Conservation (phyloP, 148 eudicot genomes). For the Fagopyrum esculentum region DNA sequence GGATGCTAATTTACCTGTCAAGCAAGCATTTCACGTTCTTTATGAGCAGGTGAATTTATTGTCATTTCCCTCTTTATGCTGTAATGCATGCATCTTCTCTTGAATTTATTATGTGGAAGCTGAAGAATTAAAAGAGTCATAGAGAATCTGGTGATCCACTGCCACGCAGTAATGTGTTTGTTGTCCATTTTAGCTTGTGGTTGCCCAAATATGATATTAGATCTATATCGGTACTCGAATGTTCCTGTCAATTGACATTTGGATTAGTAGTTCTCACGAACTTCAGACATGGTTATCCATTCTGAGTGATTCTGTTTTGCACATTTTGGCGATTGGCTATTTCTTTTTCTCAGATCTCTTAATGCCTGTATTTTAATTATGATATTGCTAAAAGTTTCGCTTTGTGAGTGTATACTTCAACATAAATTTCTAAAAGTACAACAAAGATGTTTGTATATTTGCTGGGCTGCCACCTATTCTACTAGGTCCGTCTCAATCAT, state of each 20-base stretch:
- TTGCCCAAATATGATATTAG: background rate
- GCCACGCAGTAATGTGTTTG: background rate
- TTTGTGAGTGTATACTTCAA: background rate
- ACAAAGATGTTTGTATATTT: background rate
- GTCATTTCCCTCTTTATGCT: background rate
- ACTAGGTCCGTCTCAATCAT: no score
- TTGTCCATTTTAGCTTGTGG: background rate
- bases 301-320: background rate
- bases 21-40: conserved; percentile 90
- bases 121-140: background rate
- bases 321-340: background rate
- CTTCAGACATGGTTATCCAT: background rate
- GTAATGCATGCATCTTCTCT: background rate
- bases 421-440: background rate
- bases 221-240: background rate
- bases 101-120: no score
- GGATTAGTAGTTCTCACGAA: background rate
- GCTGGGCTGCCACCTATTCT: no score
- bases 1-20: conserved; percentile 80
- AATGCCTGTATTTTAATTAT: background rate
- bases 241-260: background rate
- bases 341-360: background rate
- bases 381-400: background rate
- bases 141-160: background rate
- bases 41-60: conserved; percentile 67